phyloP scores from a whole-genome alignment of 2,329 filamentous ascomycete genomes.

The Fusarium tjaetaba region DNA sequence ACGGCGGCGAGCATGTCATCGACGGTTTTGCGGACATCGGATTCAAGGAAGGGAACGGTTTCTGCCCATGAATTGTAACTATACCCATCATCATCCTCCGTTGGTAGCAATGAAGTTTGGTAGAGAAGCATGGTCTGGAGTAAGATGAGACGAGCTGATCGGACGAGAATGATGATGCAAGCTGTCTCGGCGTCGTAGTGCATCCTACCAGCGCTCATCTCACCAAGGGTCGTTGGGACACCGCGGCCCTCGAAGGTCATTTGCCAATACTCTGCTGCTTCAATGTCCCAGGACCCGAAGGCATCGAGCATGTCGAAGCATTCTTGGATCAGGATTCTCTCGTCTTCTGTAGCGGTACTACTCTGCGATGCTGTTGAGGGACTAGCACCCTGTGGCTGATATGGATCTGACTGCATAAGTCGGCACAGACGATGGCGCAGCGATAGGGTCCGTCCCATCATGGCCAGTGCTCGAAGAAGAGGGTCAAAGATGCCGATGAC shows the following conservation, averaged over 20 bases:
- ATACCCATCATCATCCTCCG: not conserved
- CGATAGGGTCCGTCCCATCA: conserved; percentile 44
- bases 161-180: conserved; percentile 47
- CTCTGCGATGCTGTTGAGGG: not conserved
- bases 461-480: conserved; percentile 43
- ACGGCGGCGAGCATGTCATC: conserved; percentile 47
- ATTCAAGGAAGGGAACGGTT: conserved; percentile 31
- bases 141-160: conserved; percentile 46
- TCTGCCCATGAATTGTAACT: conserved; percentile 27
- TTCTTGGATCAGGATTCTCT: conserved; percentile 14
- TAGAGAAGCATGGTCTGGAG: conserved; percentile 45
- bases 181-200: conserved; percentile 48
- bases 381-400: not conserved
- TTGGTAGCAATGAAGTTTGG: conserved; percentile 24
- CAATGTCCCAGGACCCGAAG: conserved; percentile 45
- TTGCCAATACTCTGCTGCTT: conserved; percentile 47
- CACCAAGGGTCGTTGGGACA: conserved; percentile 42
- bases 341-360: conserved; percentile 1
- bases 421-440: conserved; percentile 26
- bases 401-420: conserved; percentile 1
- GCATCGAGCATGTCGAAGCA: conserved; percentile 46
- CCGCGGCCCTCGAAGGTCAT: conserved; percentile 44
- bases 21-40: conserved; percentile 41
- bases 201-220: conserved; percentile 27
- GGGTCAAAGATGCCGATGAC: conserved; percentile 45